Evolutionary conservation across 352 stramenopile genomes (phyloP).

Genomic region (Thraustochytrium striatum): DNA sequence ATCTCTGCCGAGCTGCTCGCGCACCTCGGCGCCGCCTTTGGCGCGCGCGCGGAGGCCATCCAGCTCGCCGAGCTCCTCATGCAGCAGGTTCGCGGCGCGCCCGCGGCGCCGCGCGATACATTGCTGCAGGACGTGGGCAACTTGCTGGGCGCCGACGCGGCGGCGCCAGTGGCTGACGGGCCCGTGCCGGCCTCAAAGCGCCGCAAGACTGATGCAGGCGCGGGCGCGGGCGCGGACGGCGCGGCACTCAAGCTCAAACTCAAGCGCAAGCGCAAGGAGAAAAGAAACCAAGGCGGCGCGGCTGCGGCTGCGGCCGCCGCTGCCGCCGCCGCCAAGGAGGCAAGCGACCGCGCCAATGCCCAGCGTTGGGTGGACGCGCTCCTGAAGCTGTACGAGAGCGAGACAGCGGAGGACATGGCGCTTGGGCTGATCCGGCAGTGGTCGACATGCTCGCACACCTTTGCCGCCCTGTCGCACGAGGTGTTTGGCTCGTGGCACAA

Average conservation of each 20-base stretch:
- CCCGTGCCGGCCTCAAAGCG: background rate
- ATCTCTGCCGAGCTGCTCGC: background rate
- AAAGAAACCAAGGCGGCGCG: slow-evolving; percentile 11
- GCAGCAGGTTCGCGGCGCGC: background rate
- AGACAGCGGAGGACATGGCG: slow-evolving; percentile 23
- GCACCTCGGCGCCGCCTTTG: background rate
- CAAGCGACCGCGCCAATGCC: background rate
- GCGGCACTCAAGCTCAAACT: background rate
- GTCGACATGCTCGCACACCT: background rate
- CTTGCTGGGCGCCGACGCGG: no score
- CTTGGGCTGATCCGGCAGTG: slow-evolving; percentile 26
- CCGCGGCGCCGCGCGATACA: background rate
- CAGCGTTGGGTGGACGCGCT: slow-evolving; percentile 10
- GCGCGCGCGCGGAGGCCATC: background rate
- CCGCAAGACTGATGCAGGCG: background rate
- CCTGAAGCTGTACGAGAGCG: slow-evolving; percentile 3
- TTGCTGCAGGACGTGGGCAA: no score
- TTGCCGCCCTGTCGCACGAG: slow-evolving; percentile 5
- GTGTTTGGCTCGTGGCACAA: slow-evolving; percentile 3
- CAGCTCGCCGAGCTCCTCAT: background rate
- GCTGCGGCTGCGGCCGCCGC: background rate
- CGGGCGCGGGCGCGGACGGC: no score
- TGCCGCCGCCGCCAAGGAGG: background rate
- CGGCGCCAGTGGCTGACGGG: no score
- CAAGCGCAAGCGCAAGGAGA: slow-evolving; percentile 33